Evolutionary conservation across 176 grass and related monocot species (phyloP).

Genomic region (Oryza rufipogon): DNA sequence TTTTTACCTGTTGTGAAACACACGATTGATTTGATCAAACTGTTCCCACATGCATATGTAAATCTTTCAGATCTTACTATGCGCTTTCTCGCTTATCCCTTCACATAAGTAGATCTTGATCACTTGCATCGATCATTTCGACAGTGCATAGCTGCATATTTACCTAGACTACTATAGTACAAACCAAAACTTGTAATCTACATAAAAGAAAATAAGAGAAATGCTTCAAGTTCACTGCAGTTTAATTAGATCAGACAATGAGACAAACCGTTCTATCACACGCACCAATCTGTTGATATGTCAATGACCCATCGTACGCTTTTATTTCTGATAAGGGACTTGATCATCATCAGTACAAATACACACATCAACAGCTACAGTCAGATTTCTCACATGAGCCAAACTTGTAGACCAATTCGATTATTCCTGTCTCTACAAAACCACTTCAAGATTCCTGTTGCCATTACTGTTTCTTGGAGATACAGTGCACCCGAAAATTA

Average conservation of each 20-base stretch:
- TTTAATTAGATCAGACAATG: background rate
- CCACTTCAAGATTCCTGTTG: background rate
- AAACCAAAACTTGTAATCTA: background rate
- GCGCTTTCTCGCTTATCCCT: background rate
- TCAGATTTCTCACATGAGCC: background rate
- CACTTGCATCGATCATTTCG: background rate
- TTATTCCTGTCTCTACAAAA: background rate
- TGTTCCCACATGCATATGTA: background rate
- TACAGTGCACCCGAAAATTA: constrained; percentile 15
- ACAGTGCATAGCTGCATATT: background rate
- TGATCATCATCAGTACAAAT: background rate
- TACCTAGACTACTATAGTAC: background rate
- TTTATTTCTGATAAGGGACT: background rate
- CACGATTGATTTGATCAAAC: background rate
- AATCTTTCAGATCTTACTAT: background rate
- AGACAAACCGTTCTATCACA: constrained; percentile 5
- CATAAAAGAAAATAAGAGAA: background rate
- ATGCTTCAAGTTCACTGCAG: background rate
- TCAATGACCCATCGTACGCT: background rate
- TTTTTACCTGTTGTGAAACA: background rate
- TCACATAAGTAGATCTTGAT: constrained; percentile 7
- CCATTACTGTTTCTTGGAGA: constrained; percentile 27
- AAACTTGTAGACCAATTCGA: background rate
- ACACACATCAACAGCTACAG: background rate
- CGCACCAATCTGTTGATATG: background rate